A percentile compares a stretch with the other conserved stretches of the same genome.
phyloP scores from a whole-genome alignment of 257 asterid genomes.

The Capsicum baccatum region DNA sequence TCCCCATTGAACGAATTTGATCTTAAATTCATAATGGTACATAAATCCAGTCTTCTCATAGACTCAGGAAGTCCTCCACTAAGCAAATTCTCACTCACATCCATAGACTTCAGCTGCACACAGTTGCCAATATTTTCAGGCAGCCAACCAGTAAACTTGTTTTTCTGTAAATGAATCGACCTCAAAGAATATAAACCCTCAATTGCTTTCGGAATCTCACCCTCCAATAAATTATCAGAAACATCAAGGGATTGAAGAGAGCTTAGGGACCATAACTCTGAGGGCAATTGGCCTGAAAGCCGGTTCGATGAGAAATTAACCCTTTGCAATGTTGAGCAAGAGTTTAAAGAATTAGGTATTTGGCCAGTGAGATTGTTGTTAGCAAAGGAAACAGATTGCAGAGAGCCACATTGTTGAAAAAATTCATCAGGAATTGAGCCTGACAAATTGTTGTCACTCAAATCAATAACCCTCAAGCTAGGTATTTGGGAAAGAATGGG shows the following conservation, averaged over 20 bases:
- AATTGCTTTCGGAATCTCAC: slow-evolving; percentile 66
- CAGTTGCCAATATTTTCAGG: slow-evolving; percentile 75
- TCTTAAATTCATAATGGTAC: slow-evolving; percentile 56
- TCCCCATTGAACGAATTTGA: slow-evolving; percentile 59
- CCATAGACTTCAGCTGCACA: slow-evolving; percentile 52
- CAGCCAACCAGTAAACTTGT: slow-evolving; percentile 60
- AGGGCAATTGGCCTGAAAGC: slow-evolving; percentile 63
- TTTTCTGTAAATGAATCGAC: slow-evolving; percentile 52
- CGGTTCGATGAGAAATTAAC: slow-evolving; percentile 66
- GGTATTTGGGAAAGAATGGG: slow-evolving; percentile 60
- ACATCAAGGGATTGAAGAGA: slow-evolving; percentile 64
- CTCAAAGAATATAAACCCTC: slow-evolving; percentile 53
- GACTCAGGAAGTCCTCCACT: slow-evolving; percentile 67
- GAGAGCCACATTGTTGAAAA: slow-evolving; percentile 64
- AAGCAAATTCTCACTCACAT: slow-evolving; percentile 60
- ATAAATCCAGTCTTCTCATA: slow-evolving; percentile 55
- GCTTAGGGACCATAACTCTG: slow-evolving; percentile 58
- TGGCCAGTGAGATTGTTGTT: slow-evolving; percentile 69
- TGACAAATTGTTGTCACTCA: slow-evolving; percentile 58
- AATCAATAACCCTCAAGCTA: slow-evolving; percentile 55
- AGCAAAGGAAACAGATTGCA: slow-evolving; percentile 65
- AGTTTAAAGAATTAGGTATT: slow-evolving; percentile 58
- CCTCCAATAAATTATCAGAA: slow-evolving; percentile 68
- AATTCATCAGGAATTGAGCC: slow-evolving; percentile 64
- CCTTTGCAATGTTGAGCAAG: slow-evolving; percentile 60